Conservation (phyloP, 495 filamentous ascomycete genomes). For the Thozetella sp. region DNA sequence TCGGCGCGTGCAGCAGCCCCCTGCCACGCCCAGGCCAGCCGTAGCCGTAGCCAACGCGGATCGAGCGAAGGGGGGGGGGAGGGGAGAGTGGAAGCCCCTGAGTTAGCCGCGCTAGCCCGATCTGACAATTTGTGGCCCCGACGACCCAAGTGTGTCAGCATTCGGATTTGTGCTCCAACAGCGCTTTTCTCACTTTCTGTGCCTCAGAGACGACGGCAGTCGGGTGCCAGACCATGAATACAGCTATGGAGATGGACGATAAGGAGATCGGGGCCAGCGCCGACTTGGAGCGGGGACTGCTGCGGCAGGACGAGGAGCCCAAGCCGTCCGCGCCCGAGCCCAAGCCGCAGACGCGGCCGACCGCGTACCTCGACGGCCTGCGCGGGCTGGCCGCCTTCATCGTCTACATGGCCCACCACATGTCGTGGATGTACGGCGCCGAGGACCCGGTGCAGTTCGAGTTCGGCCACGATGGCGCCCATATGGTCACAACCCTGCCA, state of each 20-base stretch:
- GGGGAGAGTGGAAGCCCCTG: too few species aligned
- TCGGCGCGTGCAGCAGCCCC: too few species aligned
- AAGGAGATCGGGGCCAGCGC: background rate
- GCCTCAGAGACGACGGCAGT: too few species aligned
- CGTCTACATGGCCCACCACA: constrained; percentile 1
- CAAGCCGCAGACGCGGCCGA: background rate
- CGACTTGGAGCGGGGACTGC: background rate
- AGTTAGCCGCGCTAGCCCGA: too few species aligned
- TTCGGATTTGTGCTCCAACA: too few species aligned
- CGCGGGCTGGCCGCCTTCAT: constrained; percentile 1
- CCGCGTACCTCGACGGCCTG: background rate
- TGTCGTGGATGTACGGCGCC: background rate
- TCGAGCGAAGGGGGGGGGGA: too few species aligned
- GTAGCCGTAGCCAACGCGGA: too few species aligned
- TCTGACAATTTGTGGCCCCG: too few species aligned
- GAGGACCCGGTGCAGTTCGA: background rate
- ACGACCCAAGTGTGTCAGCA: too few species aligned
- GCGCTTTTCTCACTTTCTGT: too few species aligned
- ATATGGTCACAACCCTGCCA: background rate
- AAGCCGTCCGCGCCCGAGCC: background rate
- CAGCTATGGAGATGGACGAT: background rate
- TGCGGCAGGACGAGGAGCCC: background rate
- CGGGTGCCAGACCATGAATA: too few species aligned
- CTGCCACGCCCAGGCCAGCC: too few species aligned
- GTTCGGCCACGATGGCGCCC: background rate